phyloP scores from a whole-genome alignment of 2,329 filamentous ascomycete species.

The Rutstroemia sp. region DNA sequence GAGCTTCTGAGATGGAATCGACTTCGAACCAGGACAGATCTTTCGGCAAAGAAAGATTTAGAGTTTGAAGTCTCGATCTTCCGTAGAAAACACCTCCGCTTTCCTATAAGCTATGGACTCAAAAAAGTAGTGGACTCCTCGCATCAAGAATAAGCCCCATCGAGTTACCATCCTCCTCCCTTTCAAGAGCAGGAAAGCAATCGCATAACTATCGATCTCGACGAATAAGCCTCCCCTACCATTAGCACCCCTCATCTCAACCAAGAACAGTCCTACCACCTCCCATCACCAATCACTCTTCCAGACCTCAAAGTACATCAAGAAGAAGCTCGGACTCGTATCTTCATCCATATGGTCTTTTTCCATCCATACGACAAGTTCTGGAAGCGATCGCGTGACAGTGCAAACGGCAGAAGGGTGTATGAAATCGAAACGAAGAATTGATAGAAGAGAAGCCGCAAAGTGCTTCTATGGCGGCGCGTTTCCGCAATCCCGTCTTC shows the following conservation, averaged over 20 bases:
- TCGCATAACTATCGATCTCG: slow-evolving; percentile 98
- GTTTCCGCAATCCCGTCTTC: slow-evolving; percentile 70
- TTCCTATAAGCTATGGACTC: slow-evolving; percentile 48
- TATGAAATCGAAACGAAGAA: slow-evolving; percentile 37
- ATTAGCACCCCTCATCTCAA: slow-evolving; percentile 38
- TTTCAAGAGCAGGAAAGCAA: slow-evolving; percentile 51
- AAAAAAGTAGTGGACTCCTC: slow-evolving; percentile 59
- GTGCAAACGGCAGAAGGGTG: slow-evolving; percentile 31
- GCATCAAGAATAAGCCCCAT: slow-evolving; percentile 99
- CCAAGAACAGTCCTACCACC: slow-evolving; percentile 35
- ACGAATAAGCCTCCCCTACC: slow-evolving; percentile 65
- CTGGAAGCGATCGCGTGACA: slow-evolving; percentile 19
- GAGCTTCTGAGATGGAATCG: slow-evolving; percentile 42
- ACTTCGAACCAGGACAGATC: slow-evolving; percentile 24
- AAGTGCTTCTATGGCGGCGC: slow-evolving; percentile 98
- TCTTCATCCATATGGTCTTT: slow-evolving; percentile 69
- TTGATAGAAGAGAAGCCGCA: slow-evolving; percentile 71
- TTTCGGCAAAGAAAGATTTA: slow-evolving; percentile 29
- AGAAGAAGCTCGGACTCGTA: slow-evolving; percentile 66
- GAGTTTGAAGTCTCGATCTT: slow-evolving; percentile 21
- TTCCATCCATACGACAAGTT: slow-evolving; percentile 12
- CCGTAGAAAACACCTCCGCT: slow-evolving; percentile 32
- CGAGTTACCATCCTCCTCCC: slow-evolving; percentile 71
- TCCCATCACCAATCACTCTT: slow-evolving; percentile 27
- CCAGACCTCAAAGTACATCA: slow-evolving; percentile 30